These are phyloP conservation scores for Acacia melanoxylon DNA, from an alignment of 306 rosid species.

Conservation along the genomic window DNA sequence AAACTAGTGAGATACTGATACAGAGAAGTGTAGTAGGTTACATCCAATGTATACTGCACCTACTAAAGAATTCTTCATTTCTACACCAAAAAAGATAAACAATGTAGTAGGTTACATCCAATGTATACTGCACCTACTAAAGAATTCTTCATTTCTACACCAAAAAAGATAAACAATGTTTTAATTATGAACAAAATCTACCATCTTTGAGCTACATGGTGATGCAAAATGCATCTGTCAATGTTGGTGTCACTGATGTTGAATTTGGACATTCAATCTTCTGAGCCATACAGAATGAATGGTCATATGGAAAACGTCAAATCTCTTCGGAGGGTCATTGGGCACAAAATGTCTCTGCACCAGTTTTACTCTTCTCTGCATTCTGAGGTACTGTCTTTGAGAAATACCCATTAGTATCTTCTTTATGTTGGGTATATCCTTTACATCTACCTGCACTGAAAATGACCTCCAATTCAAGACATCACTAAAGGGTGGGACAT, in stretches of 20 bases:
- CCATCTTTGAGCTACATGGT: neutral
- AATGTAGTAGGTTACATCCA: too few relatives aligned
- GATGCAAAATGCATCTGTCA: neutral
- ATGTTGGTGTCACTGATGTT: conserved; percentile 20
- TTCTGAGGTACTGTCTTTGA: conserved; percentile 38
- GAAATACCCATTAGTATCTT: conserved; percentile 55
- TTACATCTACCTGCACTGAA: conserved; percentile 46
- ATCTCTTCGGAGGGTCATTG: conserved; percentile 54
- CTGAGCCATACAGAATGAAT: conserved; percentile 66
- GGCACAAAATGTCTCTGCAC: conserved; percentile 66
- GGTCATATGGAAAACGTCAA: conserved; percentile 57
- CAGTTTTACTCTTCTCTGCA: conserved; percentile 47
- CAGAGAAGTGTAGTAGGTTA: neutral
- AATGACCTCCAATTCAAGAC: conserved; percentile 56
- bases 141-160: neutral
- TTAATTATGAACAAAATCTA: conserved; percentile 9
- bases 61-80: neutral
- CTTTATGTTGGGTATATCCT: conserved; percentile 55
- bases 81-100: neutral
- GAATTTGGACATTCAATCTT: conserved; percentile 50
- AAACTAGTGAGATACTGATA: neutral
- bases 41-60: neutral
- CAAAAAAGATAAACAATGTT: conserved; percentile 13
- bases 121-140: neutral
- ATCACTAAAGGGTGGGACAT: conserved; percentile 58